Base-by-base conservation (phyloP, 106 monocot genomes). In the Triglochin maritima region DNA sequence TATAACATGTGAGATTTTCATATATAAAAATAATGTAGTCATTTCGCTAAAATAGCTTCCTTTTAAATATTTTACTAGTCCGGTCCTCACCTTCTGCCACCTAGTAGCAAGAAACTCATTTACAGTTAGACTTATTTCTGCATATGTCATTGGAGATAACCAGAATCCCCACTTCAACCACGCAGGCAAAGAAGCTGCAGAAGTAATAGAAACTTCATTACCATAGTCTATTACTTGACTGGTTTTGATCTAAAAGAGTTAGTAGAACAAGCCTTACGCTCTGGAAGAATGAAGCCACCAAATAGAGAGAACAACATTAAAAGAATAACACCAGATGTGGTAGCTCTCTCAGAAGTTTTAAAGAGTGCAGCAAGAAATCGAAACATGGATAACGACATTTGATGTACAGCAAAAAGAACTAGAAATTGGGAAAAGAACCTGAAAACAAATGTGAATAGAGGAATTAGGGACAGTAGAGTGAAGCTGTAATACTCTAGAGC, bases 131-230 rank as follows among this genome's bases (percentile, higher is more conserved):
- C 71, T 87, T 47, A 81, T 88, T 50, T 92, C 74, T 60, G 77
- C 70, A 61, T 92, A 92, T 49, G 85, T 77, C 63, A 85, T 63
- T 60, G 92, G 92, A 29, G 92, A 92, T 68, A 68, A 9, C 87
- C 87, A 88, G 66, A 83, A 92, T 72, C 77, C 87, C 92, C 92
- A 92, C 46, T 57, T 64, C 46, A 84, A 71, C 84, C 87, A 87
- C 56, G 42, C 49, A 17, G 85, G 87, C 44, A 87, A 76, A 16
- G 76, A 83, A 17, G 66, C 87, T 87, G 74, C 63, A 84, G 17
- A 13, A 74, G 53, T 59, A 70, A 9, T n/a, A 14, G n/a, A 57
- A 52, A 8, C 52, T 2, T 52, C 9, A 6, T 13, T 29, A 64
- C 9, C 51, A 52, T 49, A 10, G 16, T 15, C 17, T 12, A 51